Evolutionary conservation across 2,329 filamentous ascomycete genomes (phyloP), one percentile per base, ranked within the genome.

Genomic region (Hawksworthiomyces lignivorus): DNA sequence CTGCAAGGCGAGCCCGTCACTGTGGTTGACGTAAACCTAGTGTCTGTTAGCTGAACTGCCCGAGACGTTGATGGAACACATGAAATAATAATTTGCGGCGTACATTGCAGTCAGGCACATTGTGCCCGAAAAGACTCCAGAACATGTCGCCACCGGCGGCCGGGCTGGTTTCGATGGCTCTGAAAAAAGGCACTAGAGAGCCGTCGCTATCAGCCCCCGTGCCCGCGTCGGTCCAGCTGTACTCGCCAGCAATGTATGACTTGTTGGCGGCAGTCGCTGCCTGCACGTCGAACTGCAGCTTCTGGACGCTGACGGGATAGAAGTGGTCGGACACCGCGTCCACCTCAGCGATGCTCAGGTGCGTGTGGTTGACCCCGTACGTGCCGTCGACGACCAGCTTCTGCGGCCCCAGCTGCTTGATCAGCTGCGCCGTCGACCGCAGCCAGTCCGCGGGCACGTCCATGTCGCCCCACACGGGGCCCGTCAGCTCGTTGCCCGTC

Each of bases 261-360:
- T 62, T 63, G 39, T 59, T 60, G 12, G 65, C 65, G 5, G 54
- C 49, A 5, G 50, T 54, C 29, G 69, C 62, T 15, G 53, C 33
- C 7, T 48, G 47, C 17, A 56, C 20, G 36, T 63, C 67, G 1
- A 48, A 44, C 37, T 58, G 50, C 26, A 72, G 53, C 48, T 63
- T 64, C 21, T 52, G 51, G n/a, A 58, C 56, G 45, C 65, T 57
- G 36, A 63, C 50, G 0, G 67, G 67, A 47, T 71, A 72, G 52
- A 62, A 70, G 48, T 72, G 69, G 50, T 72, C 59, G 12, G 63
- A 68, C 52, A 63, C 69, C 20, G 70, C 62, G 47, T 72, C 69
- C 4, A 72, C 55, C 47, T 66, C 64, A 5, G 58, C 43, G 29
- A 71, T 59, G 15, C 22, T 47, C 17, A 72, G 55, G 50, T 71